Conservation (phyloP, 2,329 filamentous ascomycete species). For the Hymenoscyphus fructigenus region DNA sequence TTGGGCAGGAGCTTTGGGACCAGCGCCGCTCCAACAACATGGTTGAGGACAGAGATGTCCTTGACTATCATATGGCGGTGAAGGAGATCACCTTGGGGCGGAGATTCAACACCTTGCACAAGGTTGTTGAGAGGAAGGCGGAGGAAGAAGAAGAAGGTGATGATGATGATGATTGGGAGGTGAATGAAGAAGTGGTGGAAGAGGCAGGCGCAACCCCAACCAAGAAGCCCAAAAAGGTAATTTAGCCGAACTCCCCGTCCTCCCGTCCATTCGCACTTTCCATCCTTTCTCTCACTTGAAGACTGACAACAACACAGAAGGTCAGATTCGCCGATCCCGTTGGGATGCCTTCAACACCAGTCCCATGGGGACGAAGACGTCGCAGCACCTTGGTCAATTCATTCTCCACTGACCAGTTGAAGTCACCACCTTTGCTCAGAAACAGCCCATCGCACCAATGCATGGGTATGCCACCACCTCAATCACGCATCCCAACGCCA, state of each 20-base stretch:
- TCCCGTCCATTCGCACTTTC: background rate
- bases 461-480: background rate
- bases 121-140: too few relatives aligned
- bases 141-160: too few relatives aligned
- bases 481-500: constrained; percentile 12
- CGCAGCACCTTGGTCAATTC: constrained; percentile 6
- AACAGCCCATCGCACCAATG: background rate
- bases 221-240: background rate
- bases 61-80: too few relatives aligned
- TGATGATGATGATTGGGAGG: too few relatives aligned
- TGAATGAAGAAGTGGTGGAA: too few relatives aligned
- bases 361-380: background rate
- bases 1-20: too few relatives aligned
- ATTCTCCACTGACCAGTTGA: constrained; percentile 8
- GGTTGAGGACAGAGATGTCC: too few relatives aligned
- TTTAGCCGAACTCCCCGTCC: background rate
- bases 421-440: constrained; percentile 8
- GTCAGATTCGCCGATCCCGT: background rate
- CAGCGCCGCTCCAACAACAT: too few relatives aligned
- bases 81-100: too few relatives aligned
- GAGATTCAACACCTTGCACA: too few relatives aligned
- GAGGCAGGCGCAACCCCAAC: background rate
- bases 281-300: background rate
- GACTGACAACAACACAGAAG: background rate
- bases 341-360: background rate